phyloP scores from a whole-genome alignment of 1,284 basidiomycete species.

The Erythrobasidium hasegawianum region DNA sequence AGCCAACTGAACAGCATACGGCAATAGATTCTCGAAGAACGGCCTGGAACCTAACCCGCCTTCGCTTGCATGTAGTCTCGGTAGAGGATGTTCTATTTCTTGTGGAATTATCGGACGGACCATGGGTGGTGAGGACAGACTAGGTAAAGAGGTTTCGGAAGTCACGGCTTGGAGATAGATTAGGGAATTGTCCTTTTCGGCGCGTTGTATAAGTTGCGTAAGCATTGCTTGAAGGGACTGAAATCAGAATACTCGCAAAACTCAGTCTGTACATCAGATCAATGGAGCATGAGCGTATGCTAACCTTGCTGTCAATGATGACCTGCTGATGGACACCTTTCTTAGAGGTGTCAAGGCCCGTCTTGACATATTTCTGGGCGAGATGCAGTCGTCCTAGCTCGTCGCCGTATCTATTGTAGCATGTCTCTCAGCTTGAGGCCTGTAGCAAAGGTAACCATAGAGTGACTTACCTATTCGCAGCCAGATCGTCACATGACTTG shows the following conservation, averaged over 20 bases:
- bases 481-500: constrained; percentile 86
- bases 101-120: constrained; percentile 62
- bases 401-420: constrained; percentile 70
- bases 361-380: constrained; percentile 66
- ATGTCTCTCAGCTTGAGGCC: too few relatives aligned
- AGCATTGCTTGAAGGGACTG: constrained; percentile 61
- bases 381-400: constrained; percentile 71
- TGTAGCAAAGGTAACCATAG: too few relatives aligned
- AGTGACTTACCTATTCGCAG: constrained; percentile 65
- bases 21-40: constrained; percentile 72
- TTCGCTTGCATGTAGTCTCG: constrained; percentile 48
- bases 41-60: constrained; percentile 54
- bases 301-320: constrained; percentile 73
- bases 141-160: constrained; percentile 62
- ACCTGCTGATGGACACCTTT: constrained; percentile 63
- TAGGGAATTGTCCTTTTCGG: constrained; percentile 83
- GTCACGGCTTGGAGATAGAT: constrained; percentile 92
- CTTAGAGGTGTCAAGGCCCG: constrained; percentile 67
- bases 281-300: too few relatives aligned
- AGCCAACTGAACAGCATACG: constrained; percentile 84
- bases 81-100: constrained; percentile 49
- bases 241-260: too few relatives aligned
- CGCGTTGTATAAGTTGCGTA: constrained; percentile 56
- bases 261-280: too few relatives aligned
- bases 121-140: constrained; percentile 66